Evolutionary conservation across 78 protist genomes (phyloP), one percentile per base, ranked within the genome.

Genomic region (Dictyostelium purpureum): DNA sequence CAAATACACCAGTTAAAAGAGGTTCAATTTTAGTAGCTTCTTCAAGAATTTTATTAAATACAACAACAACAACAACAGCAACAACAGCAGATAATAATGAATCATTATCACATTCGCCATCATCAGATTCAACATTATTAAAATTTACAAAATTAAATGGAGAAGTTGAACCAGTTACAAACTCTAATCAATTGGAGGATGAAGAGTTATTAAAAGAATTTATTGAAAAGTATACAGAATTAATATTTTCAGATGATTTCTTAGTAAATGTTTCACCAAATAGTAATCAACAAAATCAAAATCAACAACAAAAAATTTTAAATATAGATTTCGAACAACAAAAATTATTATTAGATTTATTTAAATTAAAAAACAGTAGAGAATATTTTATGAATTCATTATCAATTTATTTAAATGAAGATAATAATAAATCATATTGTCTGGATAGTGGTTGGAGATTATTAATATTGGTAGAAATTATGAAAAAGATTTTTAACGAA

Each of bases 311-410:
- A 61, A 14, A n/a, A n/a, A n/a, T n/a, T n/a, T n/a, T n/a, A 28
- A 37, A 33, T 12, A 61, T 73, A 16, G 71, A 85, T 33, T 28
- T 59, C 2, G 92, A 85, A 45, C 92, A 85, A 61, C 92, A 85
- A 38, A 73, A 59, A 21, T 52, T 85, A 31, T 61, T 85, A 35
- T 33, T 85, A 5, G 76, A 85, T 35, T 12, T 85, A 40, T 85
- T 85, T 28, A 74, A 66, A 21, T 35, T 85, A 2, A 28, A 52
- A 0, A 70, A 45, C 12, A 59, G 77, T 73, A 70, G 92, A 74
- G 31, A 7, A 5, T 76, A 85, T 77, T 73, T 85, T 73, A 66
- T 59, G 5, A 69, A 70, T 18, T 56, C 92, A 18, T 51, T 85
- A 12, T 7, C 35, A 9, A 18, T 85, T 24, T 38, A 42, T 63